Percentiles rank a stretch among this genome's conserved stretches.
These are phyloP conservation scores for Penicillium sp. DNA, from an alignment of 2,329 filamentous ascomycete genomes.

Conservation along the genomic window DNA sequence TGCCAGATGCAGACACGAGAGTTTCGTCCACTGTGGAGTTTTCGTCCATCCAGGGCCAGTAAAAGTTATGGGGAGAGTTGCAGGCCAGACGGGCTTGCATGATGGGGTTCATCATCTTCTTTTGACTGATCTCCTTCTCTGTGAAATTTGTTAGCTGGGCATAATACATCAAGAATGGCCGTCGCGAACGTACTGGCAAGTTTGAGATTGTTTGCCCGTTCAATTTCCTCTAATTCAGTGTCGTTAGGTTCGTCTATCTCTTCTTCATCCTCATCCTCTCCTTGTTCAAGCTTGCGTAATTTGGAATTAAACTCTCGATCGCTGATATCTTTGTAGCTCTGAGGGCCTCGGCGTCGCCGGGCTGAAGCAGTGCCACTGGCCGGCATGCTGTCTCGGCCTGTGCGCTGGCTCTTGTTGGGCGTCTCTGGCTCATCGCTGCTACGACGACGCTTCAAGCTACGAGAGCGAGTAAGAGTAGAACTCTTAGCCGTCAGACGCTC, in stretches of 20 bases:
- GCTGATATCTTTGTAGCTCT: constrained; percentile 72
- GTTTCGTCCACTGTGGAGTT: constrained; percentile 73
- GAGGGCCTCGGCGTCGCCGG: constrained; percentile 59
- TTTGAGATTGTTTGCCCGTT: constrained; percentile 71
- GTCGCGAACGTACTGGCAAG: constrained; percentile 68
- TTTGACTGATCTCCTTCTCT: constrained; percentile 84
- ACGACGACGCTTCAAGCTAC: constrained; percentile 65
- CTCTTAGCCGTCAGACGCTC: constrained; percentile 54
- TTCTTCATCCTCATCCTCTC: constrained; percentile 69
- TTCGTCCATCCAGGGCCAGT: constrained; percentile 79
- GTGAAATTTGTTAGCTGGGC: constrained; percentile 39
- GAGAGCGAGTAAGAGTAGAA: constrained; percentile 44
- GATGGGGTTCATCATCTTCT: constrained; percentile 91
- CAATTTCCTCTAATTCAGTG: constrained; percentile 65
- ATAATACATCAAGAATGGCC: not conserved
- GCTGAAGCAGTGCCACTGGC: constrained; percentile 56
- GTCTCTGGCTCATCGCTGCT: constrained; percentile 52
- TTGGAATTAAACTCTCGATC: constrained; percentile 85
- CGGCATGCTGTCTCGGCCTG: constrained; percentile 77
- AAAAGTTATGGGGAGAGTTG: constrained; percentile 95
- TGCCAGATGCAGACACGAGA: constrained; percentile 85
- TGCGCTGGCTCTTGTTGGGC: constrained; percentile 74
- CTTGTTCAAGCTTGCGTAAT: constrained; percentile 52
- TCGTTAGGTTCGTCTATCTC: constrained; percentile 50
- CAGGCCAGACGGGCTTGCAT: constrained; percentile 92